These are phyloP conservation scores for Sicyos baderoa DNA, from an alignment of 306 rosid species.

Conservation along the genomic window DNA sequence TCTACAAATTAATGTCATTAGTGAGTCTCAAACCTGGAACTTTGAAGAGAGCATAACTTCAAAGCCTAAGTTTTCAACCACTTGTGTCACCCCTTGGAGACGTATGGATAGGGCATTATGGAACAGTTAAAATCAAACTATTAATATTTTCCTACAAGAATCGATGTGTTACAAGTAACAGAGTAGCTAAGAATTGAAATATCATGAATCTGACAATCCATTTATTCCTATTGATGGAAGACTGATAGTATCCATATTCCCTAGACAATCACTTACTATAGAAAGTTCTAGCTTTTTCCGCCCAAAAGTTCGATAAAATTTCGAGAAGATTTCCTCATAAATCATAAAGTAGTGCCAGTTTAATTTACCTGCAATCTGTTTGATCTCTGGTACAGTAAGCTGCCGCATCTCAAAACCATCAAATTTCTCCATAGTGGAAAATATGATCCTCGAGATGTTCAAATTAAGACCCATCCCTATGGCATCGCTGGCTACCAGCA, in stretches of 20 bases:
- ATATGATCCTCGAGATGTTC: conserved; percentile 89
- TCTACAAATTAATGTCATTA: no score
- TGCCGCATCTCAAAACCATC: conserved; percentile 69
- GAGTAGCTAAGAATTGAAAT: conserved; percentile 2
- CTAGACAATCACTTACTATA: not conserved
- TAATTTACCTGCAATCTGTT: conserved; percentile 80
- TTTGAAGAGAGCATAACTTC: no score
- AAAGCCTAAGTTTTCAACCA: no score
- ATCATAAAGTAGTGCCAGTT: not conserved
- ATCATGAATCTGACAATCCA: not conserved
- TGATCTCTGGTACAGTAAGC: conserved; percentile 70
- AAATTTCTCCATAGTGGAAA: conserved; percentile 75
- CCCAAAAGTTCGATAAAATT: not conserved
- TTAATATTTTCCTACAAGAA: not conserved
- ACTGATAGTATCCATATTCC: not conserved
- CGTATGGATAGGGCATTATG: not conserved
- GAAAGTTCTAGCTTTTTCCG: not conserved
- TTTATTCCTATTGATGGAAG: not conserved
- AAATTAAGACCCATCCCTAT: conserved; percentile 98
- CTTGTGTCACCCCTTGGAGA: no score
- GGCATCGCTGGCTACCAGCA: conserved; percentile 96
- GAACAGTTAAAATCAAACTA: not conserved
- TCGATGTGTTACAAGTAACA: not conserved
- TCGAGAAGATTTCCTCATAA: not conserved
- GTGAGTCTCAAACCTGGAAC: no score